Conservation (phyloP, 805 yeast species). For the Danielozyma ontarioensis region DNA sequence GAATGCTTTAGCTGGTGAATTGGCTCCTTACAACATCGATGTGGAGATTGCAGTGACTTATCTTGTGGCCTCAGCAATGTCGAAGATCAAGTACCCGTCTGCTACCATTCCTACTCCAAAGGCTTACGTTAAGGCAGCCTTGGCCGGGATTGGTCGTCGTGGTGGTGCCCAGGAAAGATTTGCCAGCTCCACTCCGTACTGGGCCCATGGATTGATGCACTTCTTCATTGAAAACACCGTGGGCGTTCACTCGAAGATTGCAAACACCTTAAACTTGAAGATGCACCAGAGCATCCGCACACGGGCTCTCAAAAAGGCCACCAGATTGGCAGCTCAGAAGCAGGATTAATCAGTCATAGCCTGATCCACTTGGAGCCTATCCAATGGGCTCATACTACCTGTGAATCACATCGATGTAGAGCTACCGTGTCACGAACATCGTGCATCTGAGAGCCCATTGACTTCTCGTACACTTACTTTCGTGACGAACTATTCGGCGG, state of each 20-base stretch:
- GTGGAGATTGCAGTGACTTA: conserved; percentile 84
- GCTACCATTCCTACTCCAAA: conserved; percentile 76
- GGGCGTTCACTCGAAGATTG: conserved; percentile 74
- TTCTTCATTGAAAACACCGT: conserved; percentile 72
- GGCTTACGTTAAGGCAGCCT: conserved; percentile 67
- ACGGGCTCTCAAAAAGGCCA: conserved; percentile 78
- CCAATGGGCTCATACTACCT: too few species aligned
- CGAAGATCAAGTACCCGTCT: conserved; percentile 79
- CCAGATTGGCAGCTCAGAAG: conserved; percentile 29
- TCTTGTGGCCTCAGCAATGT: conserved; percentile 92
- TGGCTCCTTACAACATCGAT: conserved; percentile 64
- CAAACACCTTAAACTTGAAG: conserved; percentile 58
- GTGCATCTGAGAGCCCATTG: too few species aligned
- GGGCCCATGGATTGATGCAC: conserved; percentile 91
- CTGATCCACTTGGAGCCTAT: too few species aligned
- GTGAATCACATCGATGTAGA: too few species aligned
- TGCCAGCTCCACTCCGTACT: conserved; percentile 85
- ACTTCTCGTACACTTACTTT: too few species aligned
- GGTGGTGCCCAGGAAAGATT: conserved; percentile 90
- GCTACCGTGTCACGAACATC: too few species aligned
- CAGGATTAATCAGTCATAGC: too few species aligned
- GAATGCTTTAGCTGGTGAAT: conserved; percentile 80
- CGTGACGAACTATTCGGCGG: too few species aligned
- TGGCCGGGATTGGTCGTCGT: conserved; percentile 71
- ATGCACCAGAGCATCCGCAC: conserved; percentile 79